Base-by-base conservation (phyloP, 2,329 filamentous ascomycete species). In the Cryphonectria japonica region DNA sequence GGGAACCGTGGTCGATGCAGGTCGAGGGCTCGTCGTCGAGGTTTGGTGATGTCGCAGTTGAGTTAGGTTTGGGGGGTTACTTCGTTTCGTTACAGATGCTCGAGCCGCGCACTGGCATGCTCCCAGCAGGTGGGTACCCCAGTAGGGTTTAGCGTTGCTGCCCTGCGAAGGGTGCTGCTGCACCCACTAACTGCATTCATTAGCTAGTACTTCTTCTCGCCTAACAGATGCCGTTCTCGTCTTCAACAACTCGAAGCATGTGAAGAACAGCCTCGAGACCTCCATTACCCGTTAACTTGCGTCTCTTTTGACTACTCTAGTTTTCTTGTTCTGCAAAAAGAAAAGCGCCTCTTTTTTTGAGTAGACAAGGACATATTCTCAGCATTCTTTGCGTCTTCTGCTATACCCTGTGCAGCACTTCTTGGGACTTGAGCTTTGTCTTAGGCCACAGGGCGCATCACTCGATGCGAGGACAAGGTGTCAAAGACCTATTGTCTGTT, bases 71-170 rank as follows among this genome's bases (percentile, higher is more conserved):
- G 41, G 63, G 43, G 43, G 43, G 54, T 26, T 59, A 34, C 16
- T 13, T 59, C 59, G 34, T 61, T 39, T 61, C 59, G 59, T 39
- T 61, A 39, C 59, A 34, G 59, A 61, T 61, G n/a, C 41, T 66
- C 39, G 52, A 66, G 62, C 37, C 68, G 50, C 52, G 59, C 68
- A 29, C 62, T 34, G 26, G 14, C 46, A n/a, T 41, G 26, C 32
- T 34, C 43, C 41, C 39, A 26, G 64, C 16, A 59, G 54, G 32
- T 32, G 14, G 54, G 29, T n/a, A 22, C 46, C 41, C 57, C 57
- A 67, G 34, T 29, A 34, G 16, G 54, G 39, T 64, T 64, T 50
- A 43, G 62, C 32, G 43, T 32, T 7, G 9, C 14, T 66, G 43
- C 43, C 13, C 26, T 59, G 16, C 29, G 6, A 32, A 19, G 29